A percentile compares a stretch with the other conserved stretches of the same genome.
Evolutionary conservation across 83 land plant species (phyloP).

Genomic region (Larix sibirica): DNA sequence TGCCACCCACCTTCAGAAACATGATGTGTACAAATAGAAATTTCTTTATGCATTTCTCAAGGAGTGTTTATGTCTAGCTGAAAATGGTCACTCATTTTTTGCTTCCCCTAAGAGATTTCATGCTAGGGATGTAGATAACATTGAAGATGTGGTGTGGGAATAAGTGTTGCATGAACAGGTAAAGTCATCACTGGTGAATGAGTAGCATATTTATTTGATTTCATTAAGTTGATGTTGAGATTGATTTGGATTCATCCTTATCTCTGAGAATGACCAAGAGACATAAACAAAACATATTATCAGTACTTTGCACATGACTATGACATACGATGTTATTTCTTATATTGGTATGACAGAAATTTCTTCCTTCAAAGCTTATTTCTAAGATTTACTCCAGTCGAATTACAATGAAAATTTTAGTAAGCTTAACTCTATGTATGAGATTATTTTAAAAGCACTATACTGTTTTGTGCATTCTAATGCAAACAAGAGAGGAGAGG

Average conservation of each 20-base stretch:
- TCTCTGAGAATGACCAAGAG: slow-evolving; percentile 36
- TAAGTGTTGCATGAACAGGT: slow-evolving; percentile 78
- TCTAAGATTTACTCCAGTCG: not conserved
- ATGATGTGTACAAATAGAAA: not conserved
- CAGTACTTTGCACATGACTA: slow-evolving; percentile 9
- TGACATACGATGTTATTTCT: not conserved
- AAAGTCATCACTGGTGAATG: not conserved
- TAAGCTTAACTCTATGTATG: slow-evolving; percentile 8
- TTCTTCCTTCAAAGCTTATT: not conserved
- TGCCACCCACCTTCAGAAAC: not conserved
- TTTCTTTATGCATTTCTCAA: not conserved
- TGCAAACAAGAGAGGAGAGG: slow-evolving; percentile 44
- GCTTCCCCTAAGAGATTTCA: not conserved
- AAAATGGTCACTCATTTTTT: not conserved
- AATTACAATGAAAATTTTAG: not conserved
- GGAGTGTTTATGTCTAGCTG: not conserved
- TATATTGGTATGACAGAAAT: not conserved
- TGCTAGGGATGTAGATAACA: slow-evolving; percentile 12
- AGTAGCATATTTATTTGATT: not conserved
- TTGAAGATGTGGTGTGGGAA: slow-evolving; percentile 60
- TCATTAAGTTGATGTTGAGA: not conserved
- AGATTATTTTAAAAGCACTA: not conserved
- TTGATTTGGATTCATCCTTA: not conserved
- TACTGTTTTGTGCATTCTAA: not conserved
- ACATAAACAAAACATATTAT: slow-evolving; percentile 52